phyloP scores from a whole-genome alignment of 441 rosid genomes.

The Mallotus repandus region DNA sequence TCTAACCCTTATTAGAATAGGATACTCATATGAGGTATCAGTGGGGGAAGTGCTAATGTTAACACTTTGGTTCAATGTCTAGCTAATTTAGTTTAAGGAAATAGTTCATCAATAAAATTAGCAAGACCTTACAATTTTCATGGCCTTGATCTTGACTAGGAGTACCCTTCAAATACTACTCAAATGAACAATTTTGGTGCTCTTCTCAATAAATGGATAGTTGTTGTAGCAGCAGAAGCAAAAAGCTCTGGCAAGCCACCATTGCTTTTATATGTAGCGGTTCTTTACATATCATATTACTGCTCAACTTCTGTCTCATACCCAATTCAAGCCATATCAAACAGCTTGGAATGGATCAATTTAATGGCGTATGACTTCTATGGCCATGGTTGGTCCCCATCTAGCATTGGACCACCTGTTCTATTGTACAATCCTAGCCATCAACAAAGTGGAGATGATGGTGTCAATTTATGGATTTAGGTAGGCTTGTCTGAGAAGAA shows the following conservation, averaged over 20 bases:
- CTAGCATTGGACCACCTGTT: constrained; percentile 56
- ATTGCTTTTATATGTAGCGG: constrained; percentile 42
- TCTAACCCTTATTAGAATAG: no score
- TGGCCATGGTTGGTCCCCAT: constrained; percentile 39
- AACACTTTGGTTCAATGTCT: no score
- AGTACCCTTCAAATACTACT: constrained; percentile 26
- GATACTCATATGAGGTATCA: no score
- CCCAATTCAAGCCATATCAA: constrained; percentile 38
- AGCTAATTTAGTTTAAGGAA: no score
- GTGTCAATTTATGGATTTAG: constrained; percentile 42
- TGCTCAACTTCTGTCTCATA: constrained; percentile 24
- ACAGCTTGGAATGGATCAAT: constrained; percentile 61
- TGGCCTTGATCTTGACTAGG: constrained; percentile 52
- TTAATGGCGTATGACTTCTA: constrained; percentile 62
- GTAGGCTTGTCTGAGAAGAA: constrained; percentile 36
- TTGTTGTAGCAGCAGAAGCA: constrained; percentile 29
- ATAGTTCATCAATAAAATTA: constrained; percentile 34
- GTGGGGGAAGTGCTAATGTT: no score
- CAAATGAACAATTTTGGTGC: constrained; percentile 34
- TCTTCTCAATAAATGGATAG: constrained; percentile 36
- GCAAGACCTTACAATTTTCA: constrained; percentile 36
- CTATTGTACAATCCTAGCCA: constrained; percentile 49
- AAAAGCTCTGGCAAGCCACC: constrained; percentile 9
- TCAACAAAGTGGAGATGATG: constrained; percentile 40
- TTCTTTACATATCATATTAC: constrained; percentile 32